Conservation (phyloP, 345 rosid genomes). For the Gossypium herbaceum region DNA sequence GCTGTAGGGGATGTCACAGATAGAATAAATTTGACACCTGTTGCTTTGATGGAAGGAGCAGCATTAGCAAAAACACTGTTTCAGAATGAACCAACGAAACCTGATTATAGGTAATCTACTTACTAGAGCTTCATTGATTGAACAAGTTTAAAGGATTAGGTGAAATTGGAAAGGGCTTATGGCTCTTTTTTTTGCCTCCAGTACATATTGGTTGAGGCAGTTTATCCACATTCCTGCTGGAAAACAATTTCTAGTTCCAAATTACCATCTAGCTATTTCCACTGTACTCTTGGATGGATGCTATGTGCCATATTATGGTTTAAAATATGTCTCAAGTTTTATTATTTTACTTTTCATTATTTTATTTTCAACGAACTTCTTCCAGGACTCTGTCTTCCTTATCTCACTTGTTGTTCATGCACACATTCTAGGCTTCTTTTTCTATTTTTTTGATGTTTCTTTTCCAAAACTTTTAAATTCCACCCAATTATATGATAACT, state of each 20-base stretch:
- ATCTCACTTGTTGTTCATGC: not conserved
- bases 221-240: not conserved
- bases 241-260: not conserved
- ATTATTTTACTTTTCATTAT: not conserved
- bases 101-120: slow-evolving; percentile 64
- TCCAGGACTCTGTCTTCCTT: not conserved
- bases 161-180: not conserved
- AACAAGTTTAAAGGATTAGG: not conserved
- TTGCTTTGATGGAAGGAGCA: slow-evolving; percentile 98
- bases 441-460: not conserved
- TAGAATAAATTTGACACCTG: slow-evolving; percentile 92
- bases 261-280: not conserved
- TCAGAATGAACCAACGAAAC: slow-evolving; percentile 75
- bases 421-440: not conserved
- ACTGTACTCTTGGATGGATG: not conserved
- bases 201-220: not conserved
- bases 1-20: slow-evolving; percentile 98
- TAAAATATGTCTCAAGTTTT: not conserved
- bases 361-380: not conserved
- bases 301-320: not conserved
- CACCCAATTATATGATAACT: not conserved
- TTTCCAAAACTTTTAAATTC: not conserved
- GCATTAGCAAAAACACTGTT: slow-evolving; percentile 89
- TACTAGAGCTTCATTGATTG: slow-evolving; percentile 7
- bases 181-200: not conserved